Evolutionary conservation across 129 eudicot genomes (phyloP), one percentile per base, ranked within the genome.

Genomic region (Mikania micrantha): DNA sequence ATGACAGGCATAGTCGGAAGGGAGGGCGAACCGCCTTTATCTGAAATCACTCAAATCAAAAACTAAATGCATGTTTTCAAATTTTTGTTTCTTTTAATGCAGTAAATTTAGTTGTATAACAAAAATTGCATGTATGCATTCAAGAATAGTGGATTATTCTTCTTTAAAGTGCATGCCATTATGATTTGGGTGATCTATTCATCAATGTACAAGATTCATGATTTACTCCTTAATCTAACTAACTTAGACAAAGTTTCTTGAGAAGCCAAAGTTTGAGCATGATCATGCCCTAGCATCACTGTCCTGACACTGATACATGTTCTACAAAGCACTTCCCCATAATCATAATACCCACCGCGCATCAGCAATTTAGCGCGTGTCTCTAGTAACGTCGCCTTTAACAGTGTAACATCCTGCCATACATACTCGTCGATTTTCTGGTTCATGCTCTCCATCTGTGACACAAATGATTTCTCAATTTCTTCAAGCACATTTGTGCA

Each of bases 11-110:
- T 61, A 88, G 79, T 74, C 82, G 95, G 36, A 86, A 95, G 79
- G 98, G 96, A 74, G 98, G 98, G n/a, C 85, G 98, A 24, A 84
- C 86, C 12, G 84, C 92, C 60, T 93, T 88, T 71, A 84, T 88
- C 50, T 93, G 80, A 85, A 60, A 52, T 31, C 65, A 29, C 73
- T 28, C 0, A 6, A 34, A 54, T 31, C 35, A 40, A 54, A 28
- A 40, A 53, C 28, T 48, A 34, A 21, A 64, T 16, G 41, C 40
- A 71, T 40, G 69, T n/a, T 20, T 49, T 49, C 24, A n/a, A 40
- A 35, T 62, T 70, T 71, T 72, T 52, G 44, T 48, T 59, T 73
- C 11, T 31, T 66, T 59, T 35, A 31, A 52, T 61, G 63, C 41
- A 65, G 42, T 42, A 49, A 66, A 16, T 52, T 21, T 20, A 65